phyloP scores from a whole-genome alignment of 331 rosid genomes.

The Dryas integrifolia region DNA sequence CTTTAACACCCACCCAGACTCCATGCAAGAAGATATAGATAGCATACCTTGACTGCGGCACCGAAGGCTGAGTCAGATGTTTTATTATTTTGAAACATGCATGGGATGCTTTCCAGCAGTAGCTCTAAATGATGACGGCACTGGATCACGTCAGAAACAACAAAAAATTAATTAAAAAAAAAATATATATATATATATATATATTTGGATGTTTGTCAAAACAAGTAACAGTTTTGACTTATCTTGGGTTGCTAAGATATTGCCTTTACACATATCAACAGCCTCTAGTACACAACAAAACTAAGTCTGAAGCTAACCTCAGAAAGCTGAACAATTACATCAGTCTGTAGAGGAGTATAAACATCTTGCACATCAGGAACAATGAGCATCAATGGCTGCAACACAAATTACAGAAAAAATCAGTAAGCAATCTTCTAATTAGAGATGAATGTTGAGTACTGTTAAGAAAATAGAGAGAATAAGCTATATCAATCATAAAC shows the following conservation, averaged over 20 bases:
- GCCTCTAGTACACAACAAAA: background rate
- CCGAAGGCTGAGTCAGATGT: conserved; percentile 93
- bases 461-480: background rate
- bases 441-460: background rate
- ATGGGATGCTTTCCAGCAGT: conserved; percentile 85
- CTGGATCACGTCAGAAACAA: conserved; percentile 35
- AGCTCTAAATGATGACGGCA: conserved; percentile 92
- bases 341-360: conserved; percentile 91
- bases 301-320: conserved; percentile 56
- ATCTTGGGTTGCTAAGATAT: background rate
- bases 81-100: conserved; percentile 79
- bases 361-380: conserved; percentile 97
- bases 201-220: conserved; percentile 7
- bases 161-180: background rate
- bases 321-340: conserved; percentile 79
- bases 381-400: conserved; percentile 94
- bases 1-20: background rate
- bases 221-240: background rate
- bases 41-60: conserved; percentile 80
- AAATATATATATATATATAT: too few relatives aligned
- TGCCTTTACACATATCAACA: background rate
- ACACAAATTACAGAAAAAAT: conserved; percentile 20
- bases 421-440: background rate
- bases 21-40: background rate
- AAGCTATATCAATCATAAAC: background rate